These are phyloP conservation scores for Cryptococcus amylolentus DNA, from an alignment of 1,284 basidiomycete species.

Conservation along the genomic window DNA sequence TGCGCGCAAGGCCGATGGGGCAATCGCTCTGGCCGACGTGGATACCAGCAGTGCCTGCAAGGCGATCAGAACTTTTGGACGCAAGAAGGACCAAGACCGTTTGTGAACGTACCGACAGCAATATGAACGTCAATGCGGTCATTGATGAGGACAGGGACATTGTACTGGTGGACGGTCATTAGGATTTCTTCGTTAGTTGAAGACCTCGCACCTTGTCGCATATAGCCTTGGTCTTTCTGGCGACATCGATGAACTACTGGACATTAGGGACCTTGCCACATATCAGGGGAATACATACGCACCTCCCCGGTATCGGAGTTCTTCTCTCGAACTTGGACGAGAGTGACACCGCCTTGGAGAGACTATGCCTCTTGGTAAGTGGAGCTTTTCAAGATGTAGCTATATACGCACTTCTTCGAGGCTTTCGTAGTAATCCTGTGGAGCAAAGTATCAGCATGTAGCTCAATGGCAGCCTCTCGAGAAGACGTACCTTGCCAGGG, in stretches of 20 bases:
- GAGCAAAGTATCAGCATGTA: background rate
- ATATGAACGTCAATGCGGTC: slow-evolving; percentile 85
- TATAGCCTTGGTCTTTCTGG: slow-evolving; percentile 64
- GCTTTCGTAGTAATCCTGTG: slow-evolving; percentile 67
- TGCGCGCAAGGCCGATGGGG: slow-evolving; percentile 65
- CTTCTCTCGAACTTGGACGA: slow-evolving; percentile 89
- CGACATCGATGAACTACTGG: slow-evolving; percentile 72
- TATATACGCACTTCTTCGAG: slow-evolving; percentile 64
- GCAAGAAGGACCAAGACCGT: background rate
- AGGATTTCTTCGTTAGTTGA: background rate
- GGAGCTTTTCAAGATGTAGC: background rate
- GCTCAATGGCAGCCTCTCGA: background rate
- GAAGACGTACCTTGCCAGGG: slow-evolving; percentile 61
- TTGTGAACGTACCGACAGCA: slow-evolving; percentile 55
- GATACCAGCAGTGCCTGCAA: slow-evolving; percentile 65
- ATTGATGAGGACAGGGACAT: slow-evolving; percentile 84
- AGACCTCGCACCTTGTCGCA: slow-evolving; percentile 58
- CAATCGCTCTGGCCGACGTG: slow-evolving; percentile 92
- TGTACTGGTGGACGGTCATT: slow-evolving; percentile 55
- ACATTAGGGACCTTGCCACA: background rate
- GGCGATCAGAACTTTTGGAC: background rate
- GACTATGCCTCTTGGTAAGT: slow-evolving; percentile 53
- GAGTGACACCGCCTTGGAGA: slow-evolving; percentile 76
- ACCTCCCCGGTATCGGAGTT: slow-evolving; percentile 72
- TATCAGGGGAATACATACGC: slow-evolving; percentile 17